Conservation (phyloP, 2,329 filamentous ascomycete genomes). For the Aspergillus pseudoglaucus region DNA sequence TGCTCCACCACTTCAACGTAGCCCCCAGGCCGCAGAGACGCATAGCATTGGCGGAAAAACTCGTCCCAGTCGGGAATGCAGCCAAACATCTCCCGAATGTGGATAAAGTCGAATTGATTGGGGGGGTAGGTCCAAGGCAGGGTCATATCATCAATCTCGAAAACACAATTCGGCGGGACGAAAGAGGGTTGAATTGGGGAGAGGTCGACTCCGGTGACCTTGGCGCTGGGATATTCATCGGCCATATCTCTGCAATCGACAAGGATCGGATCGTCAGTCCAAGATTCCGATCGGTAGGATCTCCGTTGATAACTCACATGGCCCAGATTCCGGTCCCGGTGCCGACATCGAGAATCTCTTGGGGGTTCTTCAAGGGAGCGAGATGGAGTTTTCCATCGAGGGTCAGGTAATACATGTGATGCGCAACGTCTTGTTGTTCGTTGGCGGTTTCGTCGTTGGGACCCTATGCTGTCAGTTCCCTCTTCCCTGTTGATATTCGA, state of each 20-base stretch:
- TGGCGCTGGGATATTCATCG: conserved; percentile 31
- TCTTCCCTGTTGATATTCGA: not conserved
- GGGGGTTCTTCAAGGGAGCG: conserved; percentile 16
- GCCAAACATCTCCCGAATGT: conserved; percentile 42
- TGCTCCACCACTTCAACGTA: conserved; percentile 38
- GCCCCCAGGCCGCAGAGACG: conserved; percentile 24
- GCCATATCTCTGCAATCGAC: conserved; percentile 20
- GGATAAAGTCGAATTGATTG: conserved; percentile 39
- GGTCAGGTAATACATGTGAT: conserved; percentile 34
- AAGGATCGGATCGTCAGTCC: not conserved
- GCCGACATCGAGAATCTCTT: conserved; percentile 19
- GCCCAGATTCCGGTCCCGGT: conserved; percentile 19
- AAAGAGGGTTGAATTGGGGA: conserved; percentile 44
- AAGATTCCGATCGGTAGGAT: not conserved
- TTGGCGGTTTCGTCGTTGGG: conserved; percentile 19
- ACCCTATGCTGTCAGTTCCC: not conserved
- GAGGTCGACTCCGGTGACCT: conserved; percentile 43
- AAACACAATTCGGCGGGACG: conserved; percentile 41
- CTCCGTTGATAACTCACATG: conserved; percentile 5
- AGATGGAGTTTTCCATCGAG: conserved; percentile 22
- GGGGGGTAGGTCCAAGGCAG: conserved; percentile 35
- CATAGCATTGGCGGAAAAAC: conserved; percentile 25
- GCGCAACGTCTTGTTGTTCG: conserved; percentile 27
- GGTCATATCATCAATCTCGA: conserved; percentile 43
- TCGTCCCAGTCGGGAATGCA: conserved; percentile 42